These are phyloP conservation scores for Hemileccinum impolitum DNA, from an alignment of 768 basidiomycete genomes.

Conservation along the genomic window DNA sequence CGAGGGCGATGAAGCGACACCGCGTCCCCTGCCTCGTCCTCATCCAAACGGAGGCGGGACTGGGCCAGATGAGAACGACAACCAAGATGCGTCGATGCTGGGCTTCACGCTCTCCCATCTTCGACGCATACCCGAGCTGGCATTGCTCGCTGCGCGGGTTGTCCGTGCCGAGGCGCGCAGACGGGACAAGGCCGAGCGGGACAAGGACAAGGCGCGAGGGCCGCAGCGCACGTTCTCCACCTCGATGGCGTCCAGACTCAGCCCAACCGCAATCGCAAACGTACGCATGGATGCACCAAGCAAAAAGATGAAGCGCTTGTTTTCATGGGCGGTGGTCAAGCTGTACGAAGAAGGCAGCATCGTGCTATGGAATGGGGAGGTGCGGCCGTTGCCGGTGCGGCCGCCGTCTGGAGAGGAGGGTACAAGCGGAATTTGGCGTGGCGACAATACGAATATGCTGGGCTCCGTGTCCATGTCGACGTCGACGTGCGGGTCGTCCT, in stretches of 20 bases:
- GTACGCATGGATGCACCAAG: conserved; percentile 26
- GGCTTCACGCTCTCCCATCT: conserved; percentile 76
- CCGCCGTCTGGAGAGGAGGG: conserved; percentile 12
- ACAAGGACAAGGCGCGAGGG: conserved; percentile 23
- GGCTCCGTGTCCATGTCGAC: conserved; percentile 2
- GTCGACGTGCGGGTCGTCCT: not conserved
- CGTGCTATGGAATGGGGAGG: conserved; percentile 68
- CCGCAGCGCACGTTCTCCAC: not conserved
- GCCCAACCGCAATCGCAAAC: not conserved
- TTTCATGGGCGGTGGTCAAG: conserved; percentile 59
- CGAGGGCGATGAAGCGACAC: conserved; percentile 9
- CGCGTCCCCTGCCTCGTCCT: not conserved
- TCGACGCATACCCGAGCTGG: conserved; percentile 71
- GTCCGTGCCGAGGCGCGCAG: conserved; percentile 58
- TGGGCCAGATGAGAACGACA: not conserved
- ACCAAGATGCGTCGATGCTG: conserved; percentile 5
- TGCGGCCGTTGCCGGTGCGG: conserved; percentile 32
- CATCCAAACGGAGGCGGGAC: not conserved
- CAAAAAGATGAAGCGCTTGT: conserved; percentile 64
- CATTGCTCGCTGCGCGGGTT: conserved; percentile 59
- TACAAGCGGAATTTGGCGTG: conserved; percentile 49
- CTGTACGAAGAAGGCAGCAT: conserved; percentile 72
- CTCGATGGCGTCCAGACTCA: not conserved
- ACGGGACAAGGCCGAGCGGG: conserved; percentile 47
- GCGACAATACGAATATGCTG: conserved; percentile 12